Evolutionary conservation across 495 filamentous ascomycete genomes (phyloP), one percentile per base, ranked within the genome.

Genomic region (Oleoguttula mirabilis): DNA sequence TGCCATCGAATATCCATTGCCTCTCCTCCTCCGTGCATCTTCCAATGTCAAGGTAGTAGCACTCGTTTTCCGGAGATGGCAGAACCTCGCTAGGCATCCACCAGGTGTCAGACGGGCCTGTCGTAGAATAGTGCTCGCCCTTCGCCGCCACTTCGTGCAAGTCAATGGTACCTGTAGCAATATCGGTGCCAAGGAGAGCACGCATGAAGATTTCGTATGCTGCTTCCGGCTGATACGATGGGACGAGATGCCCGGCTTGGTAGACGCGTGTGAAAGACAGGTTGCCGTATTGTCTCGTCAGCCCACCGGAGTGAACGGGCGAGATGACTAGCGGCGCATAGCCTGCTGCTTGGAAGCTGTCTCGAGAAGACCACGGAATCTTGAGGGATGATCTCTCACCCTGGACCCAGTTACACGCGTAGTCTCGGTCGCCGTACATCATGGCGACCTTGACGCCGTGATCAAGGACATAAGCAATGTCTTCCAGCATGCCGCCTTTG

Each of bases 201-300:
- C 61, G 57, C 23, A 49, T 47, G 45, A 64, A 61, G 40, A 64
- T 59, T 38, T 55, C 24, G 20, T 51, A 62, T 1, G 48, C 46
- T 0, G 55, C 55, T 28, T 62, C 55, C 10, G 57, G 60, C 36
- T 62, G 60, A 37, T 51, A 58, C 5, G 24, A 33, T 11, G 32
- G 40, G 10, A 24, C 32, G 23, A 39, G 36, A 25, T 55, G 52
- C 2, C 52, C 52, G 11, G 52, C 32, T 21, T 55, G 33, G 27
- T 52, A 60, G 10, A 58, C 53, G 8, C 57, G 40, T 1, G 53
- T 49, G 46, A 60, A 59, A 3, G 54, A 56, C 21, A 60, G 24
- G 21, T 52, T 54, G 15, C 48, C 45, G 34, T 55, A 47, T 36
- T 60, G 57, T 30, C 53, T 39, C 3, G 54, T 52, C 40, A 56